Conservation (phyloP, 495 filamentous ascomycete genomes). For the Emericellopsis terricola region DNA sequence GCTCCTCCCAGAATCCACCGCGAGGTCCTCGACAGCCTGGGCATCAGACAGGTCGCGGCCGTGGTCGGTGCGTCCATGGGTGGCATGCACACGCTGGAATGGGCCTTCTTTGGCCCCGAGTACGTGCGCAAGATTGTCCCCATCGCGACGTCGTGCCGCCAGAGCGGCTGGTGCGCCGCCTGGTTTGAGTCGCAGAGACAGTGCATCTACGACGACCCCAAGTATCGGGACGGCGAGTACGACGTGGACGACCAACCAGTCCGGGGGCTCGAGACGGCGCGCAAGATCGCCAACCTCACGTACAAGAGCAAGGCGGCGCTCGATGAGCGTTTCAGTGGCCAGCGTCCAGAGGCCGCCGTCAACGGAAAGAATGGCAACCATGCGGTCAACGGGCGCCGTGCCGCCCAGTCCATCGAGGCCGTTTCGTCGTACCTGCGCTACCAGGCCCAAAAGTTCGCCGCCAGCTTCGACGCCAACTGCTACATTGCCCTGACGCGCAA, state of each 20-base stretch:
- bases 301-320: slow-evolving; percentile 8
- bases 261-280: slow-evolving; percentile 13
- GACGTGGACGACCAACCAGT: slow-evolving; percentile 12
- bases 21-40: slow-evolving; percentile 16
- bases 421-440: slow-evolving; percentile 13
- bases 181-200: slow-evolving; percentile 20
- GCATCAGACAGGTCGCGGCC: slow-evolving; percentile 12
- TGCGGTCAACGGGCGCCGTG: neutral
- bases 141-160: slow-evolving; percentile 16
- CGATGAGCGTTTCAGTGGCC: slow-evolving; percentile 3
- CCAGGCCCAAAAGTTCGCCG: slow-evolving; percentile 19
- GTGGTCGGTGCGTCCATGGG: slow-evolving; percentile 21
- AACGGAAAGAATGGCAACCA: neutral
- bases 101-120: slow-evolving; percentile 11
- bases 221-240: slow-evolving; percentile 16
- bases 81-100: slow-evolving; percentile 20
- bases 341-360: neutral
- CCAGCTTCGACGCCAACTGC: slow-evolving; percentile 21
- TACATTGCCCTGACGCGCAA: slow-evolving; percentile 19
- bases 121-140: slow-evolving; percentile 16
- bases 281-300: slow-evolving; percentile 23
- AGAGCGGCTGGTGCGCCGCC: slow-evolving; percentile 19
- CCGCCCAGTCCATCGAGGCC: neutral
- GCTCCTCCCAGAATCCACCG: slow-evolving; percentile 21
- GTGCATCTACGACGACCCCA: slow-evolving; percentile 14